A percentile compares a stretch with the other conserved stretches of the same genome.
Evolutionary conservation across 345 rosid species (phyloP).

Genomic region (Salix udensis): DNA sequence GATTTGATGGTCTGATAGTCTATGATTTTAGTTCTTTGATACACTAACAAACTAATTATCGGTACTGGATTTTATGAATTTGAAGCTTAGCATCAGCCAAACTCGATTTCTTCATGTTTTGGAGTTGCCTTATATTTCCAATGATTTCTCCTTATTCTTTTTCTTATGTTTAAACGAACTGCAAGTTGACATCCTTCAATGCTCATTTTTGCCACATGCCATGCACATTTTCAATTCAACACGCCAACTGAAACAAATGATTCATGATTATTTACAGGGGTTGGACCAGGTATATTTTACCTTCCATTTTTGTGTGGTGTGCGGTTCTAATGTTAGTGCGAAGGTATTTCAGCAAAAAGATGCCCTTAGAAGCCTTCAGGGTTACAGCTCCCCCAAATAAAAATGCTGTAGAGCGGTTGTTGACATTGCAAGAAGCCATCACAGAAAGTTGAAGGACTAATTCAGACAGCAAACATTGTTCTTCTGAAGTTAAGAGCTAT

Average conservation of each 20-base stretch:
- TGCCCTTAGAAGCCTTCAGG: slow-evolving; percentile 53
- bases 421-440: slow-evolving; percentile 70
- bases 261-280: slow-evolving; percentile 46
- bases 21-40: too few species aligned
- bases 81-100: too few species aligned
- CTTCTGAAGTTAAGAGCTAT: slow-evolving; percentile 92
- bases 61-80: too few species aligned
- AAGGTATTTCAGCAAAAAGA: slow-evolving; percentile 48
- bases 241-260: slow-evolving; percentile 7
- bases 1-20: too few species aligned
- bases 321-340: slow-evolving; percentile 67
- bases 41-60: too few species aligned
- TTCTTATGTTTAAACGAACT: too few species aligned
- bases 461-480: slow-evolving; percentile 66
- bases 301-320: slow-evolving; percentile 41
- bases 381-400: slow-evolving; percentile 63
- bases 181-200: too few species aligned
- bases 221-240: background rate
- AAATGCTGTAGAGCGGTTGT: slow-evolving; percentile 89
- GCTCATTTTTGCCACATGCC: background rate
- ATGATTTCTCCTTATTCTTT: too few species aligned
- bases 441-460: slow-evolving; percentile 64
- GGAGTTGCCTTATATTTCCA: too few species aligned
- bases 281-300: slow-evolving; percentile 62
- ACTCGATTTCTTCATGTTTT: too few species aligned